phyloP scores from a whole-genome alignment of 1,139 yeast genomes.

The Sugiyamaella castrensis region DNA sequence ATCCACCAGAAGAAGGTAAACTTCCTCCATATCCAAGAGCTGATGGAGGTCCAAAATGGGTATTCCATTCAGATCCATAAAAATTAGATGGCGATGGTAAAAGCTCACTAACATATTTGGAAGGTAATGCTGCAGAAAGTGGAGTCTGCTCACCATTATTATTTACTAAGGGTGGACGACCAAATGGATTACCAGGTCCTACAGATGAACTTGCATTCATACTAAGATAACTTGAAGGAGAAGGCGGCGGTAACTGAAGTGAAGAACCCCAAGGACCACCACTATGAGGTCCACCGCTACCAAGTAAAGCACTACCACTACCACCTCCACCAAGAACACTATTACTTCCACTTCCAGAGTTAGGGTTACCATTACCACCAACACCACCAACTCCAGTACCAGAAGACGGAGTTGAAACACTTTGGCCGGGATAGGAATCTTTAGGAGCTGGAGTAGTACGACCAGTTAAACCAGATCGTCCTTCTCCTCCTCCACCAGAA shows the following conservation, averaged over 20 bases:
- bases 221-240: constrained; percentile 28
- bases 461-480: constrained; percentile 1
- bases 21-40: constrained; percentile 18
- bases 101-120: constrained; percentile 40
- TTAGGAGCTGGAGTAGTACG: constrained; percentile 9
- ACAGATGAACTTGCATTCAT: constrained; percentile 15
- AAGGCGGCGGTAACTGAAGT: constrained; percentile 29
- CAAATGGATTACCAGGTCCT: constrained; percentile 38
- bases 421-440: neutral
- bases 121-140: constrained; percentile 41
- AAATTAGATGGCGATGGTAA: constrained; percentile 44
- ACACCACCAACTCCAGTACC: neutral
- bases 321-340: constrained; percentile 15
- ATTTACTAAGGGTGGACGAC: constrained; percentile 31
- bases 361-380: constrained; percentile 8
- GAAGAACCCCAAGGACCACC: constrained; percentile 23
- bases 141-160: constrained; percentile 41
- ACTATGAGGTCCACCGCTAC: constrained; percentile 1
- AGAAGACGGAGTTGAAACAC: no score
- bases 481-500: constrained; percentile 1
- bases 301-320: neutral
- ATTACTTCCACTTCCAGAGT: constrained; percentile 13
- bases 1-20: constrained; percentile 11
- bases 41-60: constrained; percentile 26
- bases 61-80: constrained; percentile 39